A percentile compares a stretch with the other conserved stretches of the same genome.
Conservation (phyloP, 768 basidiomycete genomes). For the Arthromyces matolae region DNA sequence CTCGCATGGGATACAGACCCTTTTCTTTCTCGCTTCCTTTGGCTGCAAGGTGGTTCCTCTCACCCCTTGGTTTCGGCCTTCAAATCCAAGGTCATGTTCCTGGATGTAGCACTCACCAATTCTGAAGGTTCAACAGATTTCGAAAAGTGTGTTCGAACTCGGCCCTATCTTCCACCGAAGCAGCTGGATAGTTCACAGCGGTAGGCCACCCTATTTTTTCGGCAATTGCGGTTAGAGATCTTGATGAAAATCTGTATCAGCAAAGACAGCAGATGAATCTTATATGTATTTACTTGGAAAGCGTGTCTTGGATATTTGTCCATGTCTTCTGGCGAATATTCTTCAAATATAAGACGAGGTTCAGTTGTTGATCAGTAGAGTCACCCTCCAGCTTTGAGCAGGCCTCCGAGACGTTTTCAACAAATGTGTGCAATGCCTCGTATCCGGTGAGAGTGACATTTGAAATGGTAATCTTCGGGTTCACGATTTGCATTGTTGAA, state of each 20-base stretch:
- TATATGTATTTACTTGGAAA: slow-evolving; percentile 52
- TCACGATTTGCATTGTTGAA: slow-evolving; percentile 51
- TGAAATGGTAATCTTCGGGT: slow-evolving; percentile 35
- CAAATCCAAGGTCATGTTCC: background rate
- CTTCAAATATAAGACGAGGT: slow-evolving; percentile 59
- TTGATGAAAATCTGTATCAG: slow-evolving; percentile 25
- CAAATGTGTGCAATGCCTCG: slow-evolving; percentile 58
- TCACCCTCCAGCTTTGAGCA: slow-evolving; percentile 46
- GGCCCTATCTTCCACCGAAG: slow-evolving; percentile 46
- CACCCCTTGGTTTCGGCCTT: slow-evolving; percentile 39
- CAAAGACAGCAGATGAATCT: background rate
- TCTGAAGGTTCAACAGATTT: slow-evolving; percentile 76
- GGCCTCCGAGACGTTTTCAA: slow-evolving; percentile 41
- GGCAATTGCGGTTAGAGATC: slow-evolving; percentile 57
- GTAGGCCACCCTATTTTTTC: slow-evolving; percentile 87
- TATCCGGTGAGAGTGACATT: slow-evolving; percentile 51
- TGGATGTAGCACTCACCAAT: slow-evolving; percentile 51
- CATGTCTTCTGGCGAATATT: slow-evolving; percentile 69
- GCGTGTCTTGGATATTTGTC: slow-evolving; percentile 62
- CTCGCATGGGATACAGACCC: slow-evolving; percentile 79
- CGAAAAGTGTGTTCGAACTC: slow-evolving; percentile 75
- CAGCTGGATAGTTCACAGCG: slow-evolving; percentile 58
- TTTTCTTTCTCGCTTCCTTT: slow-evolving; percentile 35
- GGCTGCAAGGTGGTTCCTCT: slow-evolving; percentile 32
- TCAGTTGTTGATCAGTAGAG: slow-evolving; percentile 46